These are phyloP conservation scores for Pythium periplocum DNA, from an alignment of 352 stramenopile species.

Conservation along the genomic window DNA sequence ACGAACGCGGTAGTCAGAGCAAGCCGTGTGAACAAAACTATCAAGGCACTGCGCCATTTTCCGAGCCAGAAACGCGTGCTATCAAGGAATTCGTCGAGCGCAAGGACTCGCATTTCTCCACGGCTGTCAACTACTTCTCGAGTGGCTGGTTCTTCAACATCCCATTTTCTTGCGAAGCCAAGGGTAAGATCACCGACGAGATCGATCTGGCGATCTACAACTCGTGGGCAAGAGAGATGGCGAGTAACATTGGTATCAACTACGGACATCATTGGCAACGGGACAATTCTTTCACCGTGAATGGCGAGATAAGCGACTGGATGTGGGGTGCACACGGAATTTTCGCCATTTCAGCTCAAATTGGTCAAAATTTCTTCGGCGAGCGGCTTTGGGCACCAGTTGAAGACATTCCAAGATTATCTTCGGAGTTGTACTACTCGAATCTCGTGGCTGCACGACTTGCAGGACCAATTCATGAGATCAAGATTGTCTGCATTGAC, in stretches of 20 bases:
- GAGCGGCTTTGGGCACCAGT: constrained; percentile 56
- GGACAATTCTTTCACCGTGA: constrained; percentile 82
- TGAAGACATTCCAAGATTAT: constrained; percentile 48
- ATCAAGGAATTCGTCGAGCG: constrained; percentile 65
- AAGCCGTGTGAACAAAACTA: constrained; percentile 72
- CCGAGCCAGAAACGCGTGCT: constrained; percentile 74
- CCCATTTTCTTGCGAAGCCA: constrained; percentile 71
- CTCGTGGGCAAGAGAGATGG: constrained; percentile 60
- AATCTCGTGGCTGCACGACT: constrained; percentile 54
- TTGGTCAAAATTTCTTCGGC: constrained; percentile 54
- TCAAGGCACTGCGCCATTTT: constrained; percentile 58
- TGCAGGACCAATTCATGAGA: constrained; percentile 46
- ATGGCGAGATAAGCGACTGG: constrained; percentile 85
- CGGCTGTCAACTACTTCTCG: constrained; percentile 80
- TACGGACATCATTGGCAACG: constrained; percentile 81
- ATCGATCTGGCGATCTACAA: constrained; percentile 38
- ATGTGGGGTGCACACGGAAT: constrained; percentile 78
- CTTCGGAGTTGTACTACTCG: constrained; percentile 65
- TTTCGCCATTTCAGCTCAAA: constrained; percentile 81
- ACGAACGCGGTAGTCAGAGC: constrained; percentile 58
- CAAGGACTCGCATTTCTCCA: constrained; percentile 39
- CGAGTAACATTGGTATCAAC: constrained; percentile 60
- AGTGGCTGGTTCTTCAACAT: constrained; percentile 83
- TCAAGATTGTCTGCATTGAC: constrained; percentile 21
- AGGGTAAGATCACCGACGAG: constrained; percentile 28